phyloP scores from a whole-genome alignment of 2,329 filamentous ascomycete genomes.

The Trichoderma lentiforme region DNA sequence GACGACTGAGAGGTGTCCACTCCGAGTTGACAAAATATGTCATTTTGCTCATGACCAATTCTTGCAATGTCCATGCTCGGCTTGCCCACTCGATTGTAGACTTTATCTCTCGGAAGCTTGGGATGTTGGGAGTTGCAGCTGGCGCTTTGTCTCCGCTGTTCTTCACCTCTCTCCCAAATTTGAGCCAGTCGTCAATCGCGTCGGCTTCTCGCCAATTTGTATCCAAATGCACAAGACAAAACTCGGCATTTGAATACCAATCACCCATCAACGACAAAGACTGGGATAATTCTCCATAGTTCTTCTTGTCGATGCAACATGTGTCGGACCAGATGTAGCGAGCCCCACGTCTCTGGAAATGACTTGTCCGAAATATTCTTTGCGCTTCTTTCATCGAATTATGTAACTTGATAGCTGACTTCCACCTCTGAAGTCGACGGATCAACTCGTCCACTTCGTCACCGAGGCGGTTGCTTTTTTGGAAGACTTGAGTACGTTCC shows the following conservation, averaged over 20 bases:
- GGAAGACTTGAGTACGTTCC: not conserved
- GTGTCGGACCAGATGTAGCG: slow-evolving; percentile 3
- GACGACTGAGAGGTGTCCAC: slow-evolving; percentile 10
- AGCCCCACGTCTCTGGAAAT: not conserved
- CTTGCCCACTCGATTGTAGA: not conserved
- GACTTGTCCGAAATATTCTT: not conserved
- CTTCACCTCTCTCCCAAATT: not conserved
- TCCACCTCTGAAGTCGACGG: not conserved
- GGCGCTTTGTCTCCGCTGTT: not conserved
- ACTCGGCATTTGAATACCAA: not conserved
- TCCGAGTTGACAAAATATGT: slow-evolving; percentile 7
- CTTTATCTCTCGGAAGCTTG: not conserved
- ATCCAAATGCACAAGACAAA: slow-evolving; percentile 7
- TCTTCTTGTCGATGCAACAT: slow-evolving; percentile 1
- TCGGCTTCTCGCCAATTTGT: not conserved
- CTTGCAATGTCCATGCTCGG: slow-evolving; percentile 13
- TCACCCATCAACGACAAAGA: not conserved
- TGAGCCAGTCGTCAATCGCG: not conserved
- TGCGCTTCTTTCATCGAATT: slow-evolving; percentile 1
- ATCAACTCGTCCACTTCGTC: slow-evolving; percentile 1
- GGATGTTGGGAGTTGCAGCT: not conserved
- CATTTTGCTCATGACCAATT: slow-evolving; percentile 17
- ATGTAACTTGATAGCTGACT: slow-evolving; percentile 4
- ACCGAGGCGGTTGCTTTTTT: not conserved
- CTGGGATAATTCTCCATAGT: not conserved